Base-by-base conservation (phyloP, 2,329 filamentous ascomycete genomes). In the Fusarium torulosum region DNA sequence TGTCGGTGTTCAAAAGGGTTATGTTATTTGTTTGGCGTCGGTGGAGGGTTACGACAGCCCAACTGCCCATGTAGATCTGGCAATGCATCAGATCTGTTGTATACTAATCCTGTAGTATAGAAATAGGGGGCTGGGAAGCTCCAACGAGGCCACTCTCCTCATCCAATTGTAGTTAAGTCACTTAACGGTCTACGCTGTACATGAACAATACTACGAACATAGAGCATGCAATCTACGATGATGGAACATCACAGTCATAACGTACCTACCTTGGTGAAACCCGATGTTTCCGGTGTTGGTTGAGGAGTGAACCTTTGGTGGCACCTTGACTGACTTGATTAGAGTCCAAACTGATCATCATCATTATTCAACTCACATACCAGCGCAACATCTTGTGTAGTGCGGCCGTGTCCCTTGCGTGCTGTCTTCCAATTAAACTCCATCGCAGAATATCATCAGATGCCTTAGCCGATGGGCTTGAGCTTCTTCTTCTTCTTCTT, bases 401-500 rank as follows among this genome's bases (percentile, higher is more conserved):
- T 59, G 49, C 59, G 62, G 37, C 49, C 59, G 57, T 69, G 41
- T 59, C 47, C 55, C 38, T 62, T 50, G 45, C 41, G 29, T 53
- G 35, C 17, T 47, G 55, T 55, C 49, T 51, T 61, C 38, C 52
- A 55, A 57, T 52, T 50, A 54, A 64, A 67, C 21, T 54, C 47
- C 52, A 43, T 57, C 29, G 45, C 31, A 21, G 43, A 59, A 54
- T 43, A 25, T 53, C 45, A 38, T 67, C 21, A 42, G 35, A 17
- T 10, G 44, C 13, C 23, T 82, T 74, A 88, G 33, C 86, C 86
- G 59, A 89, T 87, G 2, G 85, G 85, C 83, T 89, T 89, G 53
- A 88, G 80, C 83, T 93, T 92, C 83, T 91, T 92, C 79, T 89
- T 87, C 78, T 89, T 90, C 81, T 89, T 90, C 79, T 86, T 86